These are phyloP conservation scores for Candida koratica DNA, from an alignment of 805 yeast species.

Conservation along the genomic window DNA sequence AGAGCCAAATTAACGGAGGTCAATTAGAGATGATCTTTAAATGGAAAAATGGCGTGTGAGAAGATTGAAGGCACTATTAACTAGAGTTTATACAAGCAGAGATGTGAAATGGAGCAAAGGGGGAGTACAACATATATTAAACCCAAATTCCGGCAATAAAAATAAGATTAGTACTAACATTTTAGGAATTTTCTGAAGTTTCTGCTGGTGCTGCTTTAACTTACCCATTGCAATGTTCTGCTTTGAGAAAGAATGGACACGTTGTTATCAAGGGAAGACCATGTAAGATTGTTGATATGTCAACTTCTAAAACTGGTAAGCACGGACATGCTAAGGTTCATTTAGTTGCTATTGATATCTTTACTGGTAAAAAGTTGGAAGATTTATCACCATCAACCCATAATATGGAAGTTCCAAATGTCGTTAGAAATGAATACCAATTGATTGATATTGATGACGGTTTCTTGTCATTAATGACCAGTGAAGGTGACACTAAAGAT, in stretches of 20 bases:
- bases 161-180: too few species aligned
- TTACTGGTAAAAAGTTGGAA: conserved; percentile 99
- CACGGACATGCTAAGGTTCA: conserved; percentile 99
- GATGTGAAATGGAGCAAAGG: too few species aligned
- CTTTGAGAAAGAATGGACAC: conserved; percentile 99
- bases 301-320: conserved; percentile 99
- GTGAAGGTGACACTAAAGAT: conserved; percentile 98
- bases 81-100: too few species aligned
- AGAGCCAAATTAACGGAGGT: neutral
- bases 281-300: conserved; percentile 99
- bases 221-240: conserved; percentile 99
- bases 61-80: too few species aligned
- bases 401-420: conserved; percentile 99
- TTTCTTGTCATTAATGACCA: conserved; percentile 92
- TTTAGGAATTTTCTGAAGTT: conserved; percentile 92
- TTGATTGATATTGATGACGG: conserved; percentile 98
- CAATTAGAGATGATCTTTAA: too few species aligned
- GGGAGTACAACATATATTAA: too few species aligned
- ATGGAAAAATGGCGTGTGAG: too few species aligned
- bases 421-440: conserved; percentile 92
- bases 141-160: too few species aligned
- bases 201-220: conserved; percentile 98
- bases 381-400: conserved; percentile 99
- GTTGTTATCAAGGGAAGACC: conserved; percentile 99
- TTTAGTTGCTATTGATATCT: conserved; percentile 97